These are phyloP conservation scores for Acanthamoeba healyi DNA, from an alignment of 208 protist genomes.

Conservation along the genomic window DNA sequence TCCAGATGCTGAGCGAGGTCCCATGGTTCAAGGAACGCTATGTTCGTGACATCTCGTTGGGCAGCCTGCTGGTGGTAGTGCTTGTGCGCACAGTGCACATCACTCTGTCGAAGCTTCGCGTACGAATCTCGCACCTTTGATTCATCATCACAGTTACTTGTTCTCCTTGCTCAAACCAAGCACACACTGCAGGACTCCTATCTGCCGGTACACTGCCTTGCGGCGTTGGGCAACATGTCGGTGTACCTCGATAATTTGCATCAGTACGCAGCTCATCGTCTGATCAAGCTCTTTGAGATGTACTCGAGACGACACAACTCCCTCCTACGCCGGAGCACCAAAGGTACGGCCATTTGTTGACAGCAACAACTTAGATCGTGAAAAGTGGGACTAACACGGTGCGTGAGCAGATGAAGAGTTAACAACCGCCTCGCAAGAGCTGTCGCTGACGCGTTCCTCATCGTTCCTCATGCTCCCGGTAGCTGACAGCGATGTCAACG, in stretches of 20 bases:
- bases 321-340: not conserved
- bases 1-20: not conserved
- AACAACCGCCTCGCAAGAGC: not conserved
- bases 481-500: not conserved
- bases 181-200: slow-evolving; percentile 5
- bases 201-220: slow-evolving; percentile 50
- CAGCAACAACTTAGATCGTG: not conserved
- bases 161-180: too few species aligned
- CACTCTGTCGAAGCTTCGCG: not conserved
- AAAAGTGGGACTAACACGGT: not conserved
- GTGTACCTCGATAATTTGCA: slow-evolving; percentile 2
- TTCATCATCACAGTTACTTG: too few species aligned
- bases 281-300: slow-evolving; percentile 67
- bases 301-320: not conserved
- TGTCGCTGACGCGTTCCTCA: not conserved
- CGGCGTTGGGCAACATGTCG: slow-evolving; percentile 64
- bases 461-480: not conserved
- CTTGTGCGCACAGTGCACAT: slow-evolving; percentile 30
- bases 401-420: not conserved
- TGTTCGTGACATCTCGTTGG: slow-evolving; percentile 26
- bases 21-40: slow-evolving; percentile 50
- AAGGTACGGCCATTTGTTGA: not conserved
- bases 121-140: not conserved
- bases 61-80: slow-evolving; percentile 61
- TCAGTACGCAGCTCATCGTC: slow-evolving; percentile 46